A percentile compares a stretch with the other conserved stretches of the same genome.
These are phyloP conservation scores for Garcia nutans DNA, from an alignment of 345 rosid species.

Conservation along the genomic window DNA sequence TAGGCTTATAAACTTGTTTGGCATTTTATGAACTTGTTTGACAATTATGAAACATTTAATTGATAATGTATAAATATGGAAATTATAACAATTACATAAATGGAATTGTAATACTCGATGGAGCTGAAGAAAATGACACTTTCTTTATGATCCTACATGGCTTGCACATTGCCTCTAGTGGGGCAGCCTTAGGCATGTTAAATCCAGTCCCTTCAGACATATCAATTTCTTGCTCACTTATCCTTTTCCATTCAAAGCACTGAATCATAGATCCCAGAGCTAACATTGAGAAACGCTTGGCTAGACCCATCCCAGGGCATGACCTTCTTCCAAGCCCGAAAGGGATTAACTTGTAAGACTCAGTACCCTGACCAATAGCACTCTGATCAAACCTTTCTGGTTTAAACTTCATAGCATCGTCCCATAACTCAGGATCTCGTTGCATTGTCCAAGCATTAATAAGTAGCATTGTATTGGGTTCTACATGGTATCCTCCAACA, in stretches of 20 bases:
- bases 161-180: not conserved
- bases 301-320: not conserved
- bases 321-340: slow-evolving; percentile 11
- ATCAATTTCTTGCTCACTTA: not conserved
- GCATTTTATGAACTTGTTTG: no score
- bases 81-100: no score
- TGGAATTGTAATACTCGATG: no score
- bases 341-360: not conserved
- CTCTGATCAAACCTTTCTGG: not conserved
- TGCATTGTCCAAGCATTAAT: not conserved
- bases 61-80: no score
- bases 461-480: not conserved
- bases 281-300: not conserved
- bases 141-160: not conserved
- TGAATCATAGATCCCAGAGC: not conserved
- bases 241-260: not conserved
- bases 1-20: no score
- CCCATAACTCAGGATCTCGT: not conserved
- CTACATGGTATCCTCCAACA: not conserved
- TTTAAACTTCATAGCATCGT: not conserved
- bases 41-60: no score
- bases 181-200: not conserved
- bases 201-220: not conserved
- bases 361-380: not conserved
- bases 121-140: not conserved